Base-by-base conservation (phyloP, 1,284 basidiomycete genomes). In the Cryptococcus hybrid region DNA sequence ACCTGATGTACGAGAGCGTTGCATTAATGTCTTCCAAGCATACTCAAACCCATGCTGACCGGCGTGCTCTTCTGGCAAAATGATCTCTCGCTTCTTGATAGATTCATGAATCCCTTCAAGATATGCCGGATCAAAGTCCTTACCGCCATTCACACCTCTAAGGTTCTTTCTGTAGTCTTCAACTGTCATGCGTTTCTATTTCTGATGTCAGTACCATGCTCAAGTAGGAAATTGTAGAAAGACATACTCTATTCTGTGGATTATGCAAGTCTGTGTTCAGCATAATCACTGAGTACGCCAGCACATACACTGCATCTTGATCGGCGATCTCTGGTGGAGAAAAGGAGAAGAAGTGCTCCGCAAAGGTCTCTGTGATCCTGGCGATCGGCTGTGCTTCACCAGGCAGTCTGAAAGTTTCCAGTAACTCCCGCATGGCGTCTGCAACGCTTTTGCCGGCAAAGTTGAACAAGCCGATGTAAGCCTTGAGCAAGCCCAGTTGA, bases 11-110 rank as follows among this genome's bases (percentile, higher is more conserved):
- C 89, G 84, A 47, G 93, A 87, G 40, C 93, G 85, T 49, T 87
- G 80, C 51, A 98, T 83, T 35, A 99, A 81, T 67, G 96, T 92
- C 76, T 98, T 98, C 96, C 18, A 99, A 5, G 95, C 92, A 73
- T 96, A 98, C 69, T 99, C 96, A 73, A 99, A 99, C 1, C 96
- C 96, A 42, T 96, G 84, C 75, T 94, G 92, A 1, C 96, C 96
- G 4, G 87, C 89, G 71, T 99, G 96, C 72, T 99, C 96, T 78
- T 99, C 94, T 0, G 96, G 95, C 86, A 99, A 90, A 99, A 18
- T 85, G 61, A 99, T 98, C 79, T 99, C 96, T 48, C 87, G 83
- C 77, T 90, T 94, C 49, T 90, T 86, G 69, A 99, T 95, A 3
- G 89, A 92, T 63, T 98, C 93, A 69, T 95, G 99, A 58, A 98